Evolutionary conservation across 1,284 basidiomycete species (phyloP).

Genomic region (Meripilus lineatus): DNA sequence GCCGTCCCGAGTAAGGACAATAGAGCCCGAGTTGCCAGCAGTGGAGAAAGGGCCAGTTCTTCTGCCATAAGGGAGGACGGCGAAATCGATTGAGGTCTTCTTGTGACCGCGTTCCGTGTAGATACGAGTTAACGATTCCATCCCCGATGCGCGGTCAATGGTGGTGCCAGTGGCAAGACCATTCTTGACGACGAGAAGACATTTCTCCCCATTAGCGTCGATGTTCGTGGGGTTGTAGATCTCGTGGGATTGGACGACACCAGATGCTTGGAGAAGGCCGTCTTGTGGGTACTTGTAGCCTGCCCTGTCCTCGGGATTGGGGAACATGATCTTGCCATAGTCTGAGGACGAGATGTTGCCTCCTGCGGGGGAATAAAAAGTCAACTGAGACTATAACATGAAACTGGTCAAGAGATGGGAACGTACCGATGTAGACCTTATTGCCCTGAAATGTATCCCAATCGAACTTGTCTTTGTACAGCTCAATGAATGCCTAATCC

Average conservation of each 20-base stretch:
- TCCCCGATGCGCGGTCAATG: conserved; percentile 25
- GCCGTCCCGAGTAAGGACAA: conserved; percentile 21
- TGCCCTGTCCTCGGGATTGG: conserved; percentile 20
- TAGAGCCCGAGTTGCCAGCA: conserved; percentile 17
- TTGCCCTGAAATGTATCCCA: conserved; percentile 15
- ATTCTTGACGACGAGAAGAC: conserved; percentile 22
- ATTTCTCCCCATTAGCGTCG: conserved; percentile 28
- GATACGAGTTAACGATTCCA: conserved; percentile 21
- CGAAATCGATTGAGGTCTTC: conserved; percentile 15
- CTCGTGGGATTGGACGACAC: conserved; percentile 16
- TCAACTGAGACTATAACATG: neutral
- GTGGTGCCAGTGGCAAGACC: conserved; percentile 18
- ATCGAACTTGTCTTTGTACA: conserved; percentile 16
- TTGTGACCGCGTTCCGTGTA: conserved; percentile 15
- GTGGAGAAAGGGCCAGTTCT: conserved; percentile 24
- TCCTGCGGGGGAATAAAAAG: conserved; percentile 16
- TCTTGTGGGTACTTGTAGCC: conserved; percentile 24
- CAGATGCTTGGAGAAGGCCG: conserved; percentile 23
- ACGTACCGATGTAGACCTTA: neutral
- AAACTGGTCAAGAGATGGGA: too few relatives aligned
- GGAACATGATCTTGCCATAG: conserved; percentile 24
- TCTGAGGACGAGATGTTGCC: conserved; percentile 22
- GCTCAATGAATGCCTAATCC: conserved; percentile 13
- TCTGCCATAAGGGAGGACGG: conserved; percentile 13
- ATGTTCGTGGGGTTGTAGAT: conserved; percentile 21